Percentiles rank a stretch among this genome's conserved stretches.
phyloP scores from a whole-genome alignment of 208 protist genomes.

The Lotmaria passim region DNA sequence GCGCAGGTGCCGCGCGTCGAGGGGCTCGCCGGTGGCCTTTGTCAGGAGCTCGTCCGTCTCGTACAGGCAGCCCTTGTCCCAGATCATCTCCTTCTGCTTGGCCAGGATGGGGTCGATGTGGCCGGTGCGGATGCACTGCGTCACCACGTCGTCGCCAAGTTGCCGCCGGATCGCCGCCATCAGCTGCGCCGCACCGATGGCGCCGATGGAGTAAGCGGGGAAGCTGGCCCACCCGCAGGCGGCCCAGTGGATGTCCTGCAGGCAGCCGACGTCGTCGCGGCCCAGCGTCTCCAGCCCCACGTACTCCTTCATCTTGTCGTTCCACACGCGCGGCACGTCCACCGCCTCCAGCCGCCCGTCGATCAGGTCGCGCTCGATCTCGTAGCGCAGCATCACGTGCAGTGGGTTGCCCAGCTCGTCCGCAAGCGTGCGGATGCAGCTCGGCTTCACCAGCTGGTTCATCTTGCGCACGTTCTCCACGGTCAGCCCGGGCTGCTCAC shows the following conservation, averaged over 20 bases:
- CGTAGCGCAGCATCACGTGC: slow-evolving; percentile 85
- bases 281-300: slow-evolving; percentile 73
- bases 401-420: slow-evolving; percentile 89
- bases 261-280: slow-evolving; percentile 72
- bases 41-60: slow-evolving; percentile 69
- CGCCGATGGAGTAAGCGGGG: slow-evolving; percentile 80
- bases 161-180: slow-evolving; percentile 58
- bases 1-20: slow-evolving; percentile 72
- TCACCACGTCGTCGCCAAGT: slow-evolving; percentile 44
- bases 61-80: slow-evolving; percentile 47
- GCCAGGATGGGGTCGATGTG: slow-evolving; percentile 55
- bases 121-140: slow-evolving; percentile 48
- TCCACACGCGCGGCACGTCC: slow-evolving; percentile 78
- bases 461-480: slow-evolving; percentile 20
- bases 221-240: slow-evolving; percentile 71
- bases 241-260: slow-evolving; percentile 92
- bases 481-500: slow-evolving; percentile 45
- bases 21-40: slow-evolving; percentile 66
- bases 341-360: slow-evolving; percentile 65
- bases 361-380: slow-evolving; percentile 81
- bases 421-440: slow-evolving; percentile 72
- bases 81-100: slow-evolving; percentile 64
- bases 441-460: too few relatives aligned
- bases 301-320: slow-evolving; percentile 85
- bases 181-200: slow-evolving; percentile 80